Evolutionary conservation across 202 grass and related monocot genomes (phyloP), one percentile per base, ranked within the genome.

Genomic region (Zizania palustris): DNA sequence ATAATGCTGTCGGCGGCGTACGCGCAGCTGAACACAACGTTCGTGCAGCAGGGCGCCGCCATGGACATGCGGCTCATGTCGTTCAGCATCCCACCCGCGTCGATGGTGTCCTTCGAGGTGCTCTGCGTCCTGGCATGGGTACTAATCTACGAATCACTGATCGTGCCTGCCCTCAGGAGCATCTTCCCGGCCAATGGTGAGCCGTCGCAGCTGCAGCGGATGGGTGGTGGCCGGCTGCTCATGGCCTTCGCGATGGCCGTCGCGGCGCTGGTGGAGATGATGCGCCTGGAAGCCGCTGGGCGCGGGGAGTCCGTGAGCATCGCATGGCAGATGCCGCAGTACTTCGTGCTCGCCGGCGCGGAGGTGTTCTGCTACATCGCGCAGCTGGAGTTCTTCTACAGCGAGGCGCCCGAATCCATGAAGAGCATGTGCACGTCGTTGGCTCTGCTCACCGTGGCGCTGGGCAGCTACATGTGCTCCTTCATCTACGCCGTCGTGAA

Each of bases 331-430:
- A 68, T 85, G 64, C 91, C 88, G 53, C 88, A 94, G 68, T 94
- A 91, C 84, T 79, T 84, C 44, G 63, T 94, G 51, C 22, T 94
- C 1, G 91, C 84, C 9, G 88, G 82, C 16, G 86, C 16, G 0
- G 88, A 91, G 80, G 80, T 94, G 60, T 86, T 94, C 73, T 86
- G 66, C 81, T 88, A 83, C 76, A 88, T 91, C 58, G 86, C 85
- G 21, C 88, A 94, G 81, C 85, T 94, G n/a, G 91, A 91, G 72
- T 94, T 94, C 75, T 94, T 94, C 82, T 88, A 91, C 16, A 87
- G 2, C 48, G 85, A 94, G 71, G 85, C 87, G 9, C 85, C 91
- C 4, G 85, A 88, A 37, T 40, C 82, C 5, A 94, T 94, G 88
- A 92, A 87, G 84, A 92, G 62, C 83, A 76, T 88, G 42, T 96